Evolutionary conservation across 2,329 filamentous ascomycete species (phyloP), one percentile per base, ranked within the genome.

Genomic region (Penicillium decumbens): DNA sequence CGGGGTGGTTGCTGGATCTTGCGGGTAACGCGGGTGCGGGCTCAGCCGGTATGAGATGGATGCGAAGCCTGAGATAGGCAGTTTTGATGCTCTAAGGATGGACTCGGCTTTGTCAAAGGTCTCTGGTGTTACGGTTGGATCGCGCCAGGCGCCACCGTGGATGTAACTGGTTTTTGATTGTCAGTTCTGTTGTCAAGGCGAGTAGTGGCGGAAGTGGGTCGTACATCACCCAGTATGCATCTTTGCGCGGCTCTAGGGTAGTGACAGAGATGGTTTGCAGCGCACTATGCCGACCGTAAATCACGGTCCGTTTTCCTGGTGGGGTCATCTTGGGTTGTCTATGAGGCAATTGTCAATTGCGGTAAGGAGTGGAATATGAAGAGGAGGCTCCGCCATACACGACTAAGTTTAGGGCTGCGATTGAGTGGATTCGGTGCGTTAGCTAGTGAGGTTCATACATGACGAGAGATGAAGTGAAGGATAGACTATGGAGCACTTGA

Each of bases 91-190:
- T 18, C 68, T 64, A 9, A 74, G 64, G 37, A 63, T 52, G 1
- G 63, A 58, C 28, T 69, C 57, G 2, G 73, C 66, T 4, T 65
- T 62, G 7, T 64, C 53, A 53, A 77, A 71, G 1, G 64, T 63
- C 6, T 55, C 47, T 3, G 69, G 62, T 10, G 68, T 70, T 32
- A 73, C 63, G 9, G 57, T 62, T 43, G 74, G 74, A 52, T 77
- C 75, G 38, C 75, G 69, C 70, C 75, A 77, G 56, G 74, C 75
- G 46, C 75, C 75, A 38, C 75, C 75, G 56, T 77, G 75, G 50
- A 77, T 73, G 52, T 72, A 75, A 46, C 70, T 72, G 45, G 3
- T 29, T 29, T 20, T 25, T 4, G 3, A 40, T 27, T 25, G 23
- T 40, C 38, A 40, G 24, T 40, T 10, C 23, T 6, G 9, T 40